These are phyloP conservation scores for Erysimum pusillum DNA, from an alignment of 441 rosid species.

Conservation along the genomic window DNA sequence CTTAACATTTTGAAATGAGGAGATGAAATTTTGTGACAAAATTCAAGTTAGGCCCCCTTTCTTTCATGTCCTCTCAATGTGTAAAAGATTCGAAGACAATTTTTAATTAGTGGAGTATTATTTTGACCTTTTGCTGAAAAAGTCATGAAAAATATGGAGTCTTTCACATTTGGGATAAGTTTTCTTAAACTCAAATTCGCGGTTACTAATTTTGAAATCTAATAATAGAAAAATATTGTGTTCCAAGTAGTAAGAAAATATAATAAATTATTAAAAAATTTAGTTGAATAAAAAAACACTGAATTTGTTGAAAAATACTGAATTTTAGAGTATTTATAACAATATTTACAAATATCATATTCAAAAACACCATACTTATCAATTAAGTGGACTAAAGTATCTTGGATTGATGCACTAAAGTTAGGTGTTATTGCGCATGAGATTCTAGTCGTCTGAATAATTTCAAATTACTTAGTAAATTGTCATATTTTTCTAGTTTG, in stretches of 20 bases:
- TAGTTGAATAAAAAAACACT: no score
- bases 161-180: neutral
- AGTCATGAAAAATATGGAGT: neutral
- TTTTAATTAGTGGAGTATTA: neutral
- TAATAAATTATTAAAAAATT: no score
- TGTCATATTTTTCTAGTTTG: neutral
- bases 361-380: no score
- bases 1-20: neutral
- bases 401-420: no score
- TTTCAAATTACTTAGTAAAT: neutral
- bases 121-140: neutral
- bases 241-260: neutral
- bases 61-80: constrained; percentile 24
- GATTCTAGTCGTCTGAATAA: neutral
- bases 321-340: neutral
- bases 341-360: neutral
- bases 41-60: constrained; percentile 4
- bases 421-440: no score
- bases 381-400: neutral
- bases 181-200: neutral
- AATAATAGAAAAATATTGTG: neutral
- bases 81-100: neutral
- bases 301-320: no score
- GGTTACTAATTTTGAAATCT: neutral
- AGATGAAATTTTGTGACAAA: neutral